Conservation (phyloP, 2,329 filamentous ascomycete species). For the Arachnopeziza araneosa region DNA sequence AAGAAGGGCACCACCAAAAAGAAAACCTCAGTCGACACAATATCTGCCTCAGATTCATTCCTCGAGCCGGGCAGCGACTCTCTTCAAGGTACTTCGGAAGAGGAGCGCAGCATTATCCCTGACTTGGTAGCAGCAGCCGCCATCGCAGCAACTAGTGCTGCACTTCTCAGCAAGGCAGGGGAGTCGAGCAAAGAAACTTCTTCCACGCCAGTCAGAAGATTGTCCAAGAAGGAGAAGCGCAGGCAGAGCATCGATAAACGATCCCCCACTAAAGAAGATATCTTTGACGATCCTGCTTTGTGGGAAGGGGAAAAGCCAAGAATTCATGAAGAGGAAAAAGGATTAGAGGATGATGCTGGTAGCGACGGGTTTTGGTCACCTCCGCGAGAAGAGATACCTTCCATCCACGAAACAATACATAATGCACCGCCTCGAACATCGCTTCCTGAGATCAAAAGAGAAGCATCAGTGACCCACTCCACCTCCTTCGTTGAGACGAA, state of each 20-base stretch:
- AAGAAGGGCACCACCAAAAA: constrained; percentile 36
- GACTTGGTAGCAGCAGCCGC: constrained; percentile 11
- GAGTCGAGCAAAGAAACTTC: neutral
- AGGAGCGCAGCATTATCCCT: constrained; percentile 4
- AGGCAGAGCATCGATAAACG: constrained; percentile 38
- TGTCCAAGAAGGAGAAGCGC: constrained; percentile 34
- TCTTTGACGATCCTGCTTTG: constrained; percentile 40
- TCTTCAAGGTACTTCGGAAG: neutral
- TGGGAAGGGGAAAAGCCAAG: constrained; percentile 40
- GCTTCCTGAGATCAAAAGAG: neutral
- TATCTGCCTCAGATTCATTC: constrained; percentile 4
- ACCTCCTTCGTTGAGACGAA: neutral
- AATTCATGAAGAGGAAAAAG: constrained; percentile 24
- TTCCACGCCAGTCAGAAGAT: constrained; percentile 26
- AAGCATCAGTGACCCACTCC: neutral
- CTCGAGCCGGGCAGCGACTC: constrained; percentile 1
- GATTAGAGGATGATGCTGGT: constrained; percentile 19
- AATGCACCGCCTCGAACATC: neutral
- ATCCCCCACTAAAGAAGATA: constrained; percentile 34
- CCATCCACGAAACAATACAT: neutral
- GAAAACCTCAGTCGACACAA: constrained; percentile 11
- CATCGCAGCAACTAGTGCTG: constrained; percentile 12
- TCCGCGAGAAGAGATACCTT: constrained; percentile 14
- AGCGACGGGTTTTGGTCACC: constrained; percentile 32
- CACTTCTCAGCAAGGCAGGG: constrained; percentile 10